Conservation (phyloP, 164 flowering plant genomes). For the Magnolia sinica region DNA sequence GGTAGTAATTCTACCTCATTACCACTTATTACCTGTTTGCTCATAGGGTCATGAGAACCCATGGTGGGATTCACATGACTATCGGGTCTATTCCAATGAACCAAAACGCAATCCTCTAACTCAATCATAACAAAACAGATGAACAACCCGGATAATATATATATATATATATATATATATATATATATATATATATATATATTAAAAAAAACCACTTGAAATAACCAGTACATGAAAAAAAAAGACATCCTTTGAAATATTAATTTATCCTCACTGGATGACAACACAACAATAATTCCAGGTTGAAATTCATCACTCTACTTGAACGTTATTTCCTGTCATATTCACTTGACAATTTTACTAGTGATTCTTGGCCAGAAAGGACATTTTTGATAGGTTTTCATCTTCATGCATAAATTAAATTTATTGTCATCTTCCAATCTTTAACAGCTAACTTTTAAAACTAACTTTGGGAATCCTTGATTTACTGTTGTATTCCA, state of each 20-base stretch:
- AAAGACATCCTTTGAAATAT: background rate
- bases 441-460: background rate
- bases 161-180: too few species aligned
- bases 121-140: too few species aligned
- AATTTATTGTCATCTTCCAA: background rate
- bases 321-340: background rate
- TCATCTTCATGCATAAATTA: background rate
- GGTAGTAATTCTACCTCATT: constrained; percentile 34
- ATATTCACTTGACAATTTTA: background rate
- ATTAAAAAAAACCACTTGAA: too few species aligned
- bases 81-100: too few species aligned
- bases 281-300: background rate
- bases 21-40: background rate
- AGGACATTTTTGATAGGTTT: background rate
- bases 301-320: background rate
- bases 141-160: too few species aligned
- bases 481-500: background rate
- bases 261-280: background rate
- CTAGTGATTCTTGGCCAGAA: constrained; percentile 1
- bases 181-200: too few species aligned
- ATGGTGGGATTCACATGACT: too few species aligned
- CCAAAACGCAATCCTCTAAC: too few species aligned
- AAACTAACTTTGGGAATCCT: background rate
- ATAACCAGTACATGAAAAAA: too few species aligned
- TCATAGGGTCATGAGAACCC: background rate